Percentiles rank a stretch among this genome's conserved stretches.
Evolutionary conservation across 192 early-diverging fungal species (phyloP).

Genomic region (Umbelopsis sp.): DNA sequence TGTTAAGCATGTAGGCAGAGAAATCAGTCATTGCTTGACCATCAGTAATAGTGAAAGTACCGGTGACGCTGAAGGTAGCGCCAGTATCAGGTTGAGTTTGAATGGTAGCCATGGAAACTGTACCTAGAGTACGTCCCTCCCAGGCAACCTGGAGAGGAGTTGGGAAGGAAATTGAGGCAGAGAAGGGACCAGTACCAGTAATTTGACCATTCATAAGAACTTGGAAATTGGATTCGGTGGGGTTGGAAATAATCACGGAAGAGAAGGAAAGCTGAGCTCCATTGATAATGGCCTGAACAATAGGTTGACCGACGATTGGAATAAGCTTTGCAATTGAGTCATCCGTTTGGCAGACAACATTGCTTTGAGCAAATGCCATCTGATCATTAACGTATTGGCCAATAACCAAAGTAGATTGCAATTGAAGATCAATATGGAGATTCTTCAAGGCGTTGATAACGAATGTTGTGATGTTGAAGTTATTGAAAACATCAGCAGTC

Average conservation of each 20-base stretch:
- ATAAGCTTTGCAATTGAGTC: conserved; percentile 49
- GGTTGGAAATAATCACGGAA: conserved; percentile 36
- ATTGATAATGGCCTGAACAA: conserved; percentile 56
- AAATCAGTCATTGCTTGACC: conserved; percentile 49
- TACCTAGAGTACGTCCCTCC: conserved; percentile 46
- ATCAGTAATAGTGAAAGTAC: conserved; percentile 47
- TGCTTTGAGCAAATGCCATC: conserved; percentile 45
- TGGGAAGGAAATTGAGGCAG: conserved; percentile 50
- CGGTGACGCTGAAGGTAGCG: conserved; percentile 47
- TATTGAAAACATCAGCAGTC: conserved; percentile 37
- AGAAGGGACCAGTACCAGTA: conserved; percentile 50
- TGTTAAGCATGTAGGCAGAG: conserved; percentile 54
- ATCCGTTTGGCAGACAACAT: conserved; percentile 52
- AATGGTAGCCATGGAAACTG: conserved; percentile 48
- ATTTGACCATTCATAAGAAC: conserved; percentile 53
- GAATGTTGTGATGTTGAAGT: conserved; percentile 50
- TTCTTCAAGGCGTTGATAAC: conserved; percentile 51
- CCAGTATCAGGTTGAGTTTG: conserved; percentile 47
- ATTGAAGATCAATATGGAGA: conserved; percentile 53
- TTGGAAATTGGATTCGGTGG: conserved; percentile 46
- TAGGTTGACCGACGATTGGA: conserved; percentile 57
- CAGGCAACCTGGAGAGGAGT: conserved; percentile 42
- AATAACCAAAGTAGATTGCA: conserved; percentile 46
- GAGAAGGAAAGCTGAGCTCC: conserved; percentile 43
- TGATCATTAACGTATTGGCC: conserved; percentile 53